Conservation (phyloP, 768 basidiomycete genomes). For the Tephrocybe sp. region DNA sequence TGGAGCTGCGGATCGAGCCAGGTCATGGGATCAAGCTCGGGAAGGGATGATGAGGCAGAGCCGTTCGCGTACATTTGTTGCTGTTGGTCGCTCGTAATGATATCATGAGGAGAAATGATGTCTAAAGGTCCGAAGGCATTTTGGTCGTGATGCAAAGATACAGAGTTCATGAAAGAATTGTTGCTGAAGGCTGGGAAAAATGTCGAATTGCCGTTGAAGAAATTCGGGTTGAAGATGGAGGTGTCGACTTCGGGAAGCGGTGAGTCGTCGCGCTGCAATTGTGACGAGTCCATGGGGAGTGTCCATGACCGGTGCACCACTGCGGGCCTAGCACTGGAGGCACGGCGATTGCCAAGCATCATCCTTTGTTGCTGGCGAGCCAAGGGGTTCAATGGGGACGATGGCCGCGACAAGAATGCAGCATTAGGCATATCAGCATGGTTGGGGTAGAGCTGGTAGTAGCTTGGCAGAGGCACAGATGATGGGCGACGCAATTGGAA, state of each 20-base stretch:
- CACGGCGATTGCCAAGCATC: constrained; percentile 44
- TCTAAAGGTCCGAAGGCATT: constrained; percentile 26
- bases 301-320: constrained; percentile 35
- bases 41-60: constrained; percentile 13
- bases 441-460: constrained; percentile 24
- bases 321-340: constrained; percentile 46
- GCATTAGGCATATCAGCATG: constrained; percentile 37
- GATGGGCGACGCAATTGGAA: constrained; percentile 55
- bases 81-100: background rate
- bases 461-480: constrained; percentile 58
- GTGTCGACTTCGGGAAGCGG: constrained; percentile 49
- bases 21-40: constrained; percentile 15
- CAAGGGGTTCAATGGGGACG: constrained; percentile 43
- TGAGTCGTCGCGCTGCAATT: constrained; percentile 41
- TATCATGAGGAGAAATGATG: constrained; percentile 20
- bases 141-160: constrained; percentile 7
- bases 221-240: constrained; percentile 45
- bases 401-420: constrained; percentile 44
- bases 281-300: constrained; percentile 19
- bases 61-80: constrained; percentile 12
- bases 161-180: constrained; percentile 15
- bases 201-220: constrained; percentile 9
- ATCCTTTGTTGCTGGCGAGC: constrained; percentile 39
- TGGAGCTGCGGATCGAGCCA: constrained; percentile 18
- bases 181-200: constrained; percentile 5